Base-by-base conservation (phyloP, 2,329 filamentous ascomycete genomes). In the Reticulascus tulasneorum region DNA sequence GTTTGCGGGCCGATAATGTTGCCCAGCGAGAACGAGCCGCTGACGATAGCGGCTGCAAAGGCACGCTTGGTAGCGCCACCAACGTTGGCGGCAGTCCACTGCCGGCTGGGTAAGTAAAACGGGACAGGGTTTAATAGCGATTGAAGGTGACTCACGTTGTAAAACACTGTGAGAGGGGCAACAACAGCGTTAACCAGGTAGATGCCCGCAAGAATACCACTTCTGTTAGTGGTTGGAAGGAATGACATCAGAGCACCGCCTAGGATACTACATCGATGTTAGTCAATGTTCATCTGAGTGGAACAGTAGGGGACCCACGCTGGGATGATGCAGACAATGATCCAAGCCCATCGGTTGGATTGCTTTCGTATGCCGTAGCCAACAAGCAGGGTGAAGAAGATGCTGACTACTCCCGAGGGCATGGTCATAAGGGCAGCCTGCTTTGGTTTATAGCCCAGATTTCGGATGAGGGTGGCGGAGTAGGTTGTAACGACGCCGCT, bases 1-100 rank as follows among this genome's bases (percentile, higher is more conserved):
- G 72, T 76, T 50, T 76, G 69, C 1, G 73, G 73, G 0, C 73
- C 73, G 42, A 77, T 76, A 37, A 77, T 71, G 50, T 75, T 78
- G 12, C 71, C 73, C 5, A 74, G 52, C 0, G 69, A 69, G 50
- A 75, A 76, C 13, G 65, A 64, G 18, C 67, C 67, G 31, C 66
- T 66, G 45, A 75, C 60, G 33, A 71, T 52, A 13, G 69, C 68
- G 9, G 65, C 62, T 4, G 69, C 70, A 33, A 72, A 69, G 9
- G 69, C 64, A 18, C 71, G 66, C 55, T 75, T 76, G 5, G 72
- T 75, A 16, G 64, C 63, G 6, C 71, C 72, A 6, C 65, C 67
- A 29, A 73, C 56, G 50, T 76, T 77, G 39, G 69, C 67, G 4
- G 69, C 61, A 4, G 67, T 69, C 59, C 65, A 71, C 62, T 64